Conservation (phyloP, 768 basidiomycete genomes). For the Amanita subjunquillea region DNA sequence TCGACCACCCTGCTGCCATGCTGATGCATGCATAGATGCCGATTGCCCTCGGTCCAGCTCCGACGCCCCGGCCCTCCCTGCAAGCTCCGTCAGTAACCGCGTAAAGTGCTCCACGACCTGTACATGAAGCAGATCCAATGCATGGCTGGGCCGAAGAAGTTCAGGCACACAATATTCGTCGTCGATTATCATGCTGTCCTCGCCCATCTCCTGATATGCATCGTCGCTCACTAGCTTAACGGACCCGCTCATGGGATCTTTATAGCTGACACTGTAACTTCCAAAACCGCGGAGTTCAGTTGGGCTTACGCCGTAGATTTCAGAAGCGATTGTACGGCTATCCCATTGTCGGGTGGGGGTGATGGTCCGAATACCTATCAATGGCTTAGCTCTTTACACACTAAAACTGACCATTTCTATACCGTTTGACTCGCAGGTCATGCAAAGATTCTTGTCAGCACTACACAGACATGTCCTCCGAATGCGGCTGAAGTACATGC, state of each 20-base stretch:
- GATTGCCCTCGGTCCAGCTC: slow-evolving; percentile 27
- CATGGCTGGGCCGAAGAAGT: slow-evolving; percentile 36
- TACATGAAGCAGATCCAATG: slow-evolving; percentile 56
- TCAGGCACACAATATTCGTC: slow-evolving; percentile 30
- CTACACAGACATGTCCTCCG: slow-evolving; percentile 54
- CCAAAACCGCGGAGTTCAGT: slow-evolving; percentile 29
- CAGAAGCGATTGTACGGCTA: slow-evolving; percentile 42
- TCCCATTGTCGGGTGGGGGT: slow-evolving; percentile 28
- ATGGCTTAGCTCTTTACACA: neutral
- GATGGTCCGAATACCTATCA: slow-evolving; percentile 23
- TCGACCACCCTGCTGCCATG: slow-evolving; percentile 26
- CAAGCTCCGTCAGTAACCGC: slow-evolving; percentile 47
- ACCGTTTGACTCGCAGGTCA: slow-evolving; percentile 19
- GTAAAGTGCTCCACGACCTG: slow-evolving; percentile 65
- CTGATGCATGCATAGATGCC: slow-evolving; percentile 49
- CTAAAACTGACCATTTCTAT: neutral
- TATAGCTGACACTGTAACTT: slow-evolving; percentile 27
- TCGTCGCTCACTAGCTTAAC: slow-evolving; percentile 1
- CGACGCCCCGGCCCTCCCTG: slow-evolving; percentile 39
- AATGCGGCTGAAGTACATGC: slow-evolving; percentile 43
- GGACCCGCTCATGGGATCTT: slow-evolving; percentile 14
- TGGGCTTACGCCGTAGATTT: slow-evolving; percentile 29
- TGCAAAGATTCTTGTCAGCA: slow-evolving; percentile 57
- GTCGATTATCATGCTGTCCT: slow-evolving; percentile 54
- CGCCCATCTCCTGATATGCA: slow-evolving; percentile 16